phyloP scores from a whole-genome alignment of 495 filamentous ascomycete genomes.

The Friedmanniomyces simplex region DNA sequence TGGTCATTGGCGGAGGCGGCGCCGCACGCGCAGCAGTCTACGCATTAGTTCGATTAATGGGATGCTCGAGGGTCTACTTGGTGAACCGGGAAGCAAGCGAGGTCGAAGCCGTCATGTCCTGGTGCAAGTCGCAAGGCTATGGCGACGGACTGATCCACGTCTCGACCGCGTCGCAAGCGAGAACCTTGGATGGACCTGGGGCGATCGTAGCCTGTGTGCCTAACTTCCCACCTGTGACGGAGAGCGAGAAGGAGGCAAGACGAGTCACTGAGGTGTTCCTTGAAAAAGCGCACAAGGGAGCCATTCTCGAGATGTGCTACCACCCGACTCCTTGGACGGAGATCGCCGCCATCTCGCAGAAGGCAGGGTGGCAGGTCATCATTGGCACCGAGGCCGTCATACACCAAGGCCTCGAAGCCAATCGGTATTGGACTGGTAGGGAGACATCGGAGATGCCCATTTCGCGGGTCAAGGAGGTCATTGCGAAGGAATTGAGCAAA shows the following conservation, averaged over 20 bases:
- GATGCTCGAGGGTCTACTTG: constrained; percentile 55
- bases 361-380: constrained; percentile 57
- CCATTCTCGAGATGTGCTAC: constrained; percentile 72
- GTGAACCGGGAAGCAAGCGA: constrained; percentile 56
- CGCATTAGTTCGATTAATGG: constrained; percentile 53
- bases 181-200: constrained; percentile 44
- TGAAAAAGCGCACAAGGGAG: constrained; percentile 43
- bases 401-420: constrained; percentile 64
- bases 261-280: constrained; percentile 48
- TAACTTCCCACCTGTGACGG: constrained; percentile 53
- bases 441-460: constrained; percentile 36
- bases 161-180: constrained; percentile 44
- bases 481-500: constrained; percentile 33
- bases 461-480: constrained; percentile 41
- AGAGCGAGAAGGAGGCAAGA: constrained; percentile 47
- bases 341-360: constrained; percentile 46
- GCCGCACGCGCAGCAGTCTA: constrained; percentile 57
- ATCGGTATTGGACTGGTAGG: constrained; percentile 44
- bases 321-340: constrained; percentile 58
- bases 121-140: constrained; percentile 43
- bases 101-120: constrained; percentile 50
- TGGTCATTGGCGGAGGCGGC: constrained; percentile 58
- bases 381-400: constrained; percentile 61
- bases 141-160: constrained; percentile 45
- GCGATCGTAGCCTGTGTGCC: constrained; percentile 59